Evolutionary conservation across 164 flowering plant species (phyloP).

Genomic region (Annona cherimola): DNA sequence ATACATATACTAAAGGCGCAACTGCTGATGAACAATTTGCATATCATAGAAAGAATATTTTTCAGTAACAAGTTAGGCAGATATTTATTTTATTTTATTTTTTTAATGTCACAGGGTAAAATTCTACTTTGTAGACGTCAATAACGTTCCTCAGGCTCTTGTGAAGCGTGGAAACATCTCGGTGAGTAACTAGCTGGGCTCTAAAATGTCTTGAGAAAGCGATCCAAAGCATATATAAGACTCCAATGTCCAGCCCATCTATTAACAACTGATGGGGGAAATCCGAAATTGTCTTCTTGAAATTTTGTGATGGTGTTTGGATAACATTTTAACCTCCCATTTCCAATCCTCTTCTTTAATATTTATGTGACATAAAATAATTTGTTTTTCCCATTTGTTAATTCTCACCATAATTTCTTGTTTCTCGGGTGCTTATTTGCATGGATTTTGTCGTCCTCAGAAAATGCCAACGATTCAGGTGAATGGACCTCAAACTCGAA

Average conservation of each 20-base stretch:
- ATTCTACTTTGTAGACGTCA: constrained; percentile 84
- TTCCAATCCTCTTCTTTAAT: neutral
- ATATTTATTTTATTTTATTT: neutral
- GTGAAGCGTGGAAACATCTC: constrained; percentile 95
- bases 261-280: no score
- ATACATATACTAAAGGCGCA: neutral
- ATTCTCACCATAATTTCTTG: neutral
- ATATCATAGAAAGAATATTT: neutral
- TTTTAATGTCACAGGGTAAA: constrained; percentile 35
- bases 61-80: neutral
- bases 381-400: neutral
- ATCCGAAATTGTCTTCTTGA: no score
- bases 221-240: no score
- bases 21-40: neutral
- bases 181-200: constrained; percentile 29
- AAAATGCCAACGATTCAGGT: constrained; percentile 99
- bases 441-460: constrained; percentile 25
- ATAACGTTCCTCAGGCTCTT: constrained; percentile 73
- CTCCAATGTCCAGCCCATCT: no score
- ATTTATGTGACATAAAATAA: neutral
- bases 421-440: neutral
- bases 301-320: neutral
- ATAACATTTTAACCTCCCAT: no score
- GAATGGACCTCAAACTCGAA: neutral
- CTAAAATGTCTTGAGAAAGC: neutral